phyloP scores from a whole-genome alignment of 768 basidiomycete genomes.

The Suillus sp. region DNA sequence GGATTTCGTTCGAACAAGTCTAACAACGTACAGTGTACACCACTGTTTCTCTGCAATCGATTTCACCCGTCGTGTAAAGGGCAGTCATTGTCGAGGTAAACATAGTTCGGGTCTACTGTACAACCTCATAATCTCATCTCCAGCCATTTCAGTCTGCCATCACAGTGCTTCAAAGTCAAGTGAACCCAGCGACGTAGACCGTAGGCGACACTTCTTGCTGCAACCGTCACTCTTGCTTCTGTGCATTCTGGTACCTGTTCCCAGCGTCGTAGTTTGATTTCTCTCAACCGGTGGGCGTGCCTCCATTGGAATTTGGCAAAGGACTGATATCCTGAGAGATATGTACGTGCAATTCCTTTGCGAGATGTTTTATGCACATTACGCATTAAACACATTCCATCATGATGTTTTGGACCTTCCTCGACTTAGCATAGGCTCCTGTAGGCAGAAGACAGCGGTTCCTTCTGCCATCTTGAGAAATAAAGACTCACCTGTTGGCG shows the following conservation, averaged over 20 bases:
- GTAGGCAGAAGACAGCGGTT: neutral
- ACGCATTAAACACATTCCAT: neutral
- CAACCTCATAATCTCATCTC: neutral
- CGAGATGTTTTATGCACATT: neutral
- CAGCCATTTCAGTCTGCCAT: neutral
- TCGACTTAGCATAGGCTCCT: neutral
- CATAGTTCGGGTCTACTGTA: neutral
- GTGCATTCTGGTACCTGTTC: neutral
- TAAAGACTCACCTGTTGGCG: conserved; percentile 73
- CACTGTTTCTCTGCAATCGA: neutral
- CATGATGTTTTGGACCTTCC: neutral
- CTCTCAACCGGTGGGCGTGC: neutral
- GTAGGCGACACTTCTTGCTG: neutral
- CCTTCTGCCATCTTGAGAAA: conserved; percentile 61
- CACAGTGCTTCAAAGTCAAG: neutral
- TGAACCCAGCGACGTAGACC: neutral
- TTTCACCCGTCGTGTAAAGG: neutral
- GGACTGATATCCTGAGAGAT: conserved; percentile 26
- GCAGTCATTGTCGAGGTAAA: neutral
- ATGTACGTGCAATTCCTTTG: neutral
- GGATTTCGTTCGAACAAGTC: neutral
- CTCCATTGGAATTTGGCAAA: neutral
- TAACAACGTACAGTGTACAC: neutral
- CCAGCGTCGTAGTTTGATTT: neutral
- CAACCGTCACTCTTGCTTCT: neutral